A percentile compares a stretch with the other conserved stretches of the same genome.
Evolutionary conservation across 768 basidiomycete genomes (phyloP).

Genomic region (Phanerochaete sordida): DNA sequence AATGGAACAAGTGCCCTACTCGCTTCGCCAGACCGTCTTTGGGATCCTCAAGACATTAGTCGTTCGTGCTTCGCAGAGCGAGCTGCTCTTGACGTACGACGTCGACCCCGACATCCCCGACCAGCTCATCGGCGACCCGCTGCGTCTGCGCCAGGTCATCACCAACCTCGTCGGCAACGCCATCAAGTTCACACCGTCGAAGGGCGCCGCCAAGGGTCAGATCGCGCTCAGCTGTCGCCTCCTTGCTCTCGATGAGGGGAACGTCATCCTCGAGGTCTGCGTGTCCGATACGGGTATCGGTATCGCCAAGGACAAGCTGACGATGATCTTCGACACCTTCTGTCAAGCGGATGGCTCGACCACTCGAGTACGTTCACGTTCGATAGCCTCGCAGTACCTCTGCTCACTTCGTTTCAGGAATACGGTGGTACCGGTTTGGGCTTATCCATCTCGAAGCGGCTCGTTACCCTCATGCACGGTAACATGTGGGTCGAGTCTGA

Average conservation of each 20-base stretch:
- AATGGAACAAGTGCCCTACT: constrained; percentile 99
- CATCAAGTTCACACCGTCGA: constrained; percentile 92
- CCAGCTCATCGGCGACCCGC: constrained; percentile 93
- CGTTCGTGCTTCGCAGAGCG: constrained; percentile 95
- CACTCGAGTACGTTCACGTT: constrained; percentile 61
- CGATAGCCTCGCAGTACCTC: background rate
- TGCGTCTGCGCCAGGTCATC: constrained; percentile 92
- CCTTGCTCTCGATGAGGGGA: constrained; percentile 73
- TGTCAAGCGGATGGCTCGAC: constrained; percentile 99
- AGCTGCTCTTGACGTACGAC: constrained; percentile 93
- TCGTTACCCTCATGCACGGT: constrained; percentile 96
- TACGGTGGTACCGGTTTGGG: constrained; percentile 97
- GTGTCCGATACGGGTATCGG: constrained; percentile 98
- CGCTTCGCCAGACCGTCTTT: constrained; percentile 94
- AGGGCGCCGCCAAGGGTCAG: constrained; percentile 75
- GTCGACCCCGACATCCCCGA: constrained; percentile 96
- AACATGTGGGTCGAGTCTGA: constrained; percentile 99
- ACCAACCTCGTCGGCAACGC: constrained; percentile 95
- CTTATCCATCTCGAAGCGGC: constrained; percentile 94
- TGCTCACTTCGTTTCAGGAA: constrained; percentile 49
- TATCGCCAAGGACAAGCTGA: constrained; percentile 97
- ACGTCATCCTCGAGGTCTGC: constrained; percentile 92
- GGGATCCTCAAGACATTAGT: constrained; percentile 97
- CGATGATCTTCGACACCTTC: constrained; percentile 98
- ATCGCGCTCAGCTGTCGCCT: constrained; percentile 87